A percentile compares a stretch with the other conserved stretches of the same genome.
Conservation (phyloP, 2,329 filamentous ascomycete species). For the Xenoacremonium recifei region DNA sequence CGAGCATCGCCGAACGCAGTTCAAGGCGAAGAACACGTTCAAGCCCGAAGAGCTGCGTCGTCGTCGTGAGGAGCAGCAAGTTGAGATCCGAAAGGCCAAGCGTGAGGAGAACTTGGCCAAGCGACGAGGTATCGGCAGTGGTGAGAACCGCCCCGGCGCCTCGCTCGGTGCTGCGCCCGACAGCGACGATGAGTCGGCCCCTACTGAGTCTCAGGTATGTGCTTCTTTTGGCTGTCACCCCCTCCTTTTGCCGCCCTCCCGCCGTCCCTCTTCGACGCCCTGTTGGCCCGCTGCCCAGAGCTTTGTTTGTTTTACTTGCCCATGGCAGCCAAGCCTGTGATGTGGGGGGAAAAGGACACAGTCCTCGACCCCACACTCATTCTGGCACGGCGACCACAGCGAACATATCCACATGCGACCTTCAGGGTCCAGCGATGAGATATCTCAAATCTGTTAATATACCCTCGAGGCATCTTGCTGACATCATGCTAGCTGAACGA, state of each 20-base stretch:
- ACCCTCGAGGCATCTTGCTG: slow-evolving; percentile 4
- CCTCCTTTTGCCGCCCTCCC: slow-evolving; percentile 1
- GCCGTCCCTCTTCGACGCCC: neutral
- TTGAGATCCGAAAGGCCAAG: slow-evolving; percentile 98
- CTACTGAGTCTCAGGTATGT: slow-evolving; percentile 91
- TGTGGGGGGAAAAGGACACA: slow-evolving; percentile 33
- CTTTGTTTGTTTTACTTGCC: slow-evolving; percentile 11
- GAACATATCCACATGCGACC: slow-evolving; percentile 12
- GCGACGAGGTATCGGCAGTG: slow-evolving; percentile 86
- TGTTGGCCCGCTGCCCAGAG: slow-evolving; percentile 15
- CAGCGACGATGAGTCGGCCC: slow-evolving; percentile 94
- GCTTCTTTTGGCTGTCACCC: too few species aligned
- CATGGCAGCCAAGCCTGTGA: slow-evolving; percentile 9
- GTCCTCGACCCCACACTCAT: slow-evolving; percentile 34
- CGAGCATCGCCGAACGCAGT: slow-evolving; percentile 97
- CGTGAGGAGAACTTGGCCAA: slow-evolving; percentile 99
- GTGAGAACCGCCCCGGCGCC: slow-evolving; percentile 76
- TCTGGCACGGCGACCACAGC: slow-evolving; percentile 16
- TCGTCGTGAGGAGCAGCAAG: slow-evolving; percentile 97
- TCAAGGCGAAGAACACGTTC: slow-evolving; percentile 99
- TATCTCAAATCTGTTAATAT: neutral
- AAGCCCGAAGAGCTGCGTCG: slow-evolving; percentile 98
- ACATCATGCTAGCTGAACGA: slow-evolving; percentile 72
- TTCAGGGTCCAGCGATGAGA: slow-evolving; percentile 8
- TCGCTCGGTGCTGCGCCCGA: slow-evolving; percentile 86